Evolutionary conservation across 2,329 filamentous ascomycete genomes (phyloP), one percentile per base, ranked within the genome.

Genomic region (Aspergillus aculeatinus): DNA sequence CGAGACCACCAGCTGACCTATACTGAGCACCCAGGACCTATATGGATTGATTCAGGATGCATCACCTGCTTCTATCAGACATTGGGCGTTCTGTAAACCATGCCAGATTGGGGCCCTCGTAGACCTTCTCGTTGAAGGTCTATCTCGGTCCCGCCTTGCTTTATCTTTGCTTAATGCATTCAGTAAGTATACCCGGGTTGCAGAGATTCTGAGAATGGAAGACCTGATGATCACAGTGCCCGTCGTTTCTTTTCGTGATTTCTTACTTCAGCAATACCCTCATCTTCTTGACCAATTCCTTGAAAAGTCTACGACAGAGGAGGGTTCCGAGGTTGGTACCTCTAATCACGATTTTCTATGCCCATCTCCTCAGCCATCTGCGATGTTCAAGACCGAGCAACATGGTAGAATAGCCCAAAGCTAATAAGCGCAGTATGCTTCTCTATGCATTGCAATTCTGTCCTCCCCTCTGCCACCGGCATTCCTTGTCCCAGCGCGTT

Each of bases 61-160:
- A 44, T 68, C 77, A 21, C 60, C 67, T 16, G 60, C 66, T 14
- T 72, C 73, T 5, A 73, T 86, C 14, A 70, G 70, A 7, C 69
- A 70, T 25, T 85, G 82, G 80, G 77, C 81, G 3, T 68, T 76
- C 35, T 76, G 72, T 19, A 80, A 83, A 60, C 76, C 77, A 29
- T 86, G 84, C 67, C 79, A 81, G 53, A 70, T 85, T 50, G 71
- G 73, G 11, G 69, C 73, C 23, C 71, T 87, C 23, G 76, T 77
- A 14, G 73, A 72, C n/a, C 71, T 73, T 35, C 66, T 84, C n/a
- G 68, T 82, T 31, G 79, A 83, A 60, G 81, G 79, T 27, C 70
- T 86, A 39, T 77, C 81, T 35, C 76, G 80, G 50, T 84, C 82
- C 72, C 75, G 79, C 4, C 81, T 82, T 61, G 78, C 82, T 5